Conservation (phyloP, 2,329 filamentous ascomycete genomes). For the Fonsecaea multimorphosa region DNA sequence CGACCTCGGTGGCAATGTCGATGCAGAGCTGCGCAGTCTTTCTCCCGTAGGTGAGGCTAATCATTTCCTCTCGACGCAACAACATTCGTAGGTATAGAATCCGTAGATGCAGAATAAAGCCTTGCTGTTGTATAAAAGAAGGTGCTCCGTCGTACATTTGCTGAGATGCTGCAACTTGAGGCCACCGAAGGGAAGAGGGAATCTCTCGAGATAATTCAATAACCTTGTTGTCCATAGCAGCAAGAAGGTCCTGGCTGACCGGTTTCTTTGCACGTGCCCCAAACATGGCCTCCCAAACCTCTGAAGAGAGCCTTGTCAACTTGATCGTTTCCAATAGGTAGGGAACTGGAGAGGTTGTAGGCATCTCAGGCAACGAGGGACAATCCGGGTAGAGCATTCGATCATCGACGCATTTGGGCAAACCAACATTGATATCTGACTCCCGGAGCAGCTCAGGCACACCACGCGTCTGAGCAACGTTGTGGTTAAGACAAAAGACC, state of each 20-base stretch:
- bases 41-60: not conserved
- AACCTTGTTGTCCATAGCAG: not conserved
- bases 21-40: not conserved
- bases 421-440: not conserved
- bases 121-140: not conserved
- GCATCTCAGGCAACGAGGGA: not conserved
- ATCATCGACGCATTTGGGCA: slow-evolving; percentile 4
- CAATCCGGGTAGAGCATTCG: slow-evolving; percentile 3
- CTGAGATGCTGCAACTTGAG: not conserved
- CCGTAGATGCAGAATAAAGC: not conserved
- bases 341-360: not conserved
- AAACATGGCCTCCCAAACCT: not conserved
- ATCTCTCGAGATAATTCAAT: not conserved
- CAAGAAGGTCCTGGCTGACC: not conserved
- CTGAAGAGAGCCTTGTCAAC: not conserved
- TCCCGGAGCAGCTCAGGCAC: not conserved
- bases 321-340: not conserved
- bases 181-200: not conserved
- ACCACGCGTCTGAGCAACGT: slow-evolving; percentile 3
- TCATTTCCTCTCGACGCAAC: not conserved
- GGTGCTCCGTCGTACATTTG: not conserved
- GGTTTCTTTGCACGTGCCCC: not conserved
- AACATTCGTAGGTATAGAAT: not conserved
- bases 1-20: slow-evolving; percentile 1
- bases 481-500: not conserved